Base-by-base conservation (phyloP, 2,329 filamentous ascomycete genomes). In the Aspergillus pseudonomiae region DNA sequence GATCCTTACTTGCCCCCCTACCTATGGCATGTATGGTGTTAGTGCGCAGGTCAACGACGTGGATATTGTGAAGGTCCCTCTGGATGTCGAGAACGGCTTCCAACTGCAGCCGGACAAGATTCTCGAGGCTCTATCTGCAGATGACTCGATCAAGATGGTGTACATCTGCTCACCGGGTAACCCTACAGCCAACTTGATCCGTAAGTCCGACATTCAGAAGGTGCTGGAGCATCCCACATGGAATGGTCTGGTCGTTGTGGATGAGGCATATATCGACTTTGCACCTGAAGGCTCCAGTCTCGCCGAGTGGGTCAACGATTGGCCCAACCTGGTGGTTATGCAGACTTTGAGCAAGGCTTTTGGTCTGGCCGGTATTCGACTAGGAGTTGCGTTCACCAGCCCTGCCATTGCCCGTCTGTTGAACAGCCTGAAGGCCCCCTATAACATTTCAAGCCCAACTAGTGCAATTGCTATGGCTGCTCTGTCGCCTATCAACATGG, bases 311-410 rank as follows among this genome's bases (percentile, higher is more conserved):
- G 94, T 96, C 1, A 84, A 86, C 41, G 93, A 97, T 73, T 96
- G 92, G 88, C 94, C 94, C 57, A 99, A 99, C 78, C 84, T 99
- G 30, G 93, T 97, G 21, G 94, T 99, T 62, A 93, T 98, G 92
- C 95, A 99, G 83, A 99, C 95, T 1, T 85, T 98, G n/a, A 96
- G 92, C 73, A 99, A 99, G 79, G 95, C 93, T 0, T 99, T 99
- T 74, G 95, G 95, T 32, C 86, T 99, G 74, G 95, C 95, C 4
- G 95, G 94, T 57, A 97, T 99, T 75, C 86, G 95, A 19, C 85
- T 99, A 1, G 95, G 95, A 54, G 91, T 89, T 9, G 93, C 92
- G 0, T 99, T 97, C 75, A 86, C 92, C 6, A 86, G 88, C 11
- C 84, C 88, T 0, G 84, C 88, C 6, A 89, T 99, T 66, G 93